These are phyloP conservation scores for Claviceps capensis DNA, from an alignment of 2,329 filamentous ascomycete genomes.

Conservation along the genomic window DNA sequence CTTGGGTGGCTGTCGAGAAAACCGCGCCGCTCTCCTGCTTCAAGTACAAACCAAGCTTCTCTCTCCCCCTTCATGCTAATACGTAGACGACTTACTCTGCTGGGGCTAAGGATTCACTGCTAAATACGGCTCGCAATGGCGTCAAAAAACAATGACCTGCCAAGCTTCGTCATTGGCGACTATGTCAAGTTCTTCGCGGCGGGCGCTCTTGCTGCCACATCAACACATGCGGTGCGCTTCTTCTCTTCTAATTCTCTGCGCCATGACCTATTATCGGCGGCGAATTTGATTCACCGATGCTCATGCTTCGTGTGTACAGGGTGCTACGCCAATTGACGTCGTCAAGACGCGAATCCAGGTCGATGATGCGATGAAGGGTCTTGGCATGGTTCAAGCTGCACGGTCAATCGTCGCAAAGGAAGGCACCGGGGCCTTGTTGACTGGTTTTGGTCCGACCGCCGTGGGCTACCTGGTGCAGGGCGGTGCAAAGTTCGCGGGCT, in stretches of 20 bases:
- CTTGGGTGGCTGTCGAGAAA: not conserved
- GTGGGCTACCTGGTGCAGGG: conserved; percentile 85
- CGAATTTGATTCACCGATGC: conserved; percentile 1
- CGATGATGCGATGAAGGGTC: conserved; percentile 73
- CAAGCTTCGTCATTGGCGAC: conserved; percentile 27
- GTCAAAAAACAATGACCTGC: conserved; percentile 18
- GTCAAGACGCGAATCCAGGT: conserved; percentile 90
- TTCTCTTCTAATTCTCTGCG: too few relatives aligned
- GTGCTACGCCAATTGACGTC: conserved; percentile 46
- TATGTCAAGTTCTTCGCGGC: conserved; percentile 41
- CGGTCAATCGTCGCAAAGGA: conserved; percentile 66
- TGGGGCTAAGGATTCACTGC: not conserved
- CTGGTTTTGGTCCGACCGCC: conserved; percentile 72
- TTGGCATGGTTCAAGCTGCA: conserved; percentile 68
- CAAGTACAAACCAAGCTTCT: too few relatives aligned
- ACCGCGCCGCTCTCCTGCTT: not conserved
- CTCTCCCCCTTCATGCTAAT: not conserved
- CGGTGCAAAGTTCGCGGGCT: conserved; percentile 82
- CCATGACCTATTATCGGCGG: not conserved
- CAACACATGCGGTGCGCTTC: conserved; percentile 33
- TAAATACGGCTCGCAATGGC: conserved; percentile 10
- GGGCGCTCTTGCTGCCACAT: conserved; percentile 37
- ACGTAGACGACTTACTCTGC: not conserved
- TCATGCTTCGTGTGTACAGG: conserved; percentile 17
- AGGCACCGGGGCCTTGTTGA: conserved; percentile 66